Conservation (phyloP, 2,329 filamentous ascomycete species). For the Aspergillus sp. region DNA sequence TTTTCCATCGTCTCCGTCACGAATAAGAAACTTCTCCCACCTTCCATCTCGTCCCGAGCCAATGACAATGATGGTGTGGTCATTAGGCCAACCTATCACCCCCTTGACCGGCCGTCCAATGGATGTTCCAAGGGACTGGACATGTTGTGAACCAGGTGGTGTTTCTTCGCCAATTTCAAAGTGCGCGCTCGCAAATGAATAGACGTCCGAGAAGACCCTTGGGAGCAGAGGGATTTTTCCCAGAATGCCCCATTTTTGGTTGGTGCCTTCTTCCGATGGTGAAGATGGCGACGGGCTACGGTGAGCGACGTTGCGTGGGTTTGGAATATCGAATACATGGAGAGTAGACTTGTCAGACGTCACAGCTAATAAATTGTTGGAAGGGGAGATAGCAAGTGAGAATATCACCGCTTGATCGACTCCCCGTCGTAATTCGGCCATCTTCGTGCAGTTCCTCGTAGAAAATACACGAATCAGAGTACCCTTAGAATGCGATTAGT, state of each 20-base stretch:
- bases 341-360: slow-evolving; percentile 96
- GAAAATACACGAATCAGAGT: slow-evolving; percentile 85
- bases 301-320: slow-evolving; percentile 28
- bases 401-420: slow-evolving; percentile 85
- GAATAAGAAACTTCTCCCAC: slow-evolving; percentile 82
- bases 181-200: slow-evolving; percentile 73
- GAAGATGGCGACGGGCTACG: slow-evolving; percentile 31
- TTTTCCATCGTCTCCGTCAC: slow-evolving; percentile 63
- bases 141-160: slow-evolving; percentile 34
- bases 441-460: slow-evolving; percentile 70
- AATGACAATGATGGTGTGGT: slow-evolving; percentile 69
- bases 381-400: slow-evolving; percentile 81
- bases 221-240: slow-evolving; percentile 81
- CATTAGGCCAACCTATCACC: slow-evolving; percentile 75
- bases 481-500: slow-evolving; percentile 49
- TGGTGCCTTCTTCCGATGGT: slow-evolving; percentile 44
- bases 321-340: slow-evolving; percentile 83
- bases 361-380: slow-evolving; percentile 73
- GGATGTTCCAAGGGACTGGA: slow-evolving; percentile 49
- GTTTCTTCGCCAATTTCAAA: slow-evolving; percentile 81
- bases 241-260: slow-evolving; percentile 79
- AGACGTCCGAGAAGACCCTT: slow-evolving; percentile 80
- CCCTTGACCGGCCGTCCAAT: slow-evolving; percentile 68
- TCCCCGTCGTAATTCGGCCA: slow-evolving; percentile 81
- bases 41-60: slow-evolving; percentile 74